Evolutionary conservation across 257 asterid genomes (phyloP).

Genomic region (Anisodus tanguticus): DNA sequence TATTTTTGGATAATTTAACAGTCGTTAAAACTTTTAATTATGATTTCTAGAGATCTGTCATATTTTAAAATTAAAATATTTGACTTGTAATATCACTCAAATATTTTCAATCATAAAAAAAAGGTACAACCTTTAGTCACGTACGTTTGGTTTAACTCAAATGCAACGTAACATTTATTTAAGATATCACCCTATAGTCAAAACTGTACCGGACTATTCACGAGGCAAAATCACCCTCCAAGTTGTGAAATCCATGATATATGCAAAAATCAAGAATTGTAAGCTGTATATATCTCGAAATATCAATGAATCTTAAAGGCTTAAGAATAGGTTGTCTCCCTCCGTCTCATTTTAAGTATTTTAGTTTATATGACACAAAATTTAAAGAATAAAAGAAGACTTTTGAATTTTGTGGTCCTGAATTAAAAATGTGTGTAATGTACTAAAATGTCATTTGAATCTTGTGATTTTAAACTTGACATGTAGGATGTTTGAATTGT

Average conservation of each 20-base stretch:
- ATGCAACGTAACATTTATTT: neutral
- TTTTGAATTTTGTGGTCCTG: too few relatives aligned
- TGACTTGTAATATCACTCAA: neutral
- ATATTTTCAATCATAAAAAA: neutral
- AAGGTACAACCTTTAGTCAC: neutral
- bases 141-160: neutral
- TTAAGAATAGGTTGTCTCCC: neutral
- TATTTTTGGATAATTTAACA: neutral
- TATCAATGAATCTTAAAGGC: neutral
- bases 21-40: neutral
- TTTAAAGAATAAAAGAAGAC: too few relatives aligned
- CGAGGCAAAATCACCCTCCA: conserved; percentile 11
- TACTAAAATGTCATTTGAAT: too few relatives aligned
- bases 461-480: too few relatives aligned
- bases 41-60: neutral
- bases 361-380: too few relatives aligned
- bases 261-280: neutral
- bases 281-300: neutral
- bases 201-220: neutral
- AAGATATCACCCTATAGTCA: neutral
- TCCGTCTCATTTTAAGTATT: too few relatives aligned
- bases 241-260: conserved; percentile 11
- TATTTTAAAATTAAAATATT: neutral
- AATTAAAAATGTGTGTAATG: too few relatives aligned
- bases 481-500: too few relatives aligned